Evolutionary conservation across 2,329 filamentous ascomycete species (phyloP).

Genomic region (Lecanoromycetidae sp.): DNA sequence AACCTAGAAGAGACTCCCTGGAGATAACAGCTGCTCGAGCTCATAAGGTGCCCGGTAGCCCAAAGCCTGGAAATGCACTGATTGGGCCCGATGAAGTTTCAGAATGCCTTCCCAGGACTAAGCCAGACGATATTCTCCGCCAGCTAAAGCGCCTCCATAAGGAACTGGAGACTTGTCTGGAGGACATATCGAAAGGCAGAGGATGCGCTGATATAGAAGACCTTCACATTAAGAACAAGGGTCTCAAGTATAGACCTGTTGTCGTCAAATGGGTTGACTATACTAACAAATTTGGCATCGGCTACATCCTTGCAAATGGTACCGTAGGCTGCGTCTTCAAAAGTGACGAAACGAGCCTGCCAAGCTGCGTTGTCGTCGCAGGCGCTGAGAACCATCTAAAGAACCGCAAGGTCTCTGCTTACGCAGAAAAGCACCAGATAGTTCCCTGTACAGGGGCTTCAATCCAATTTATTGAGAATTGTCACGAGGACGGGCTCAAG

Average conservation of each 20-base stretch:
- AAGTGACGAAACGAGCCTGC: conserved; percentile 32
- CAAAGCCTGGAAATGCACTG: conserved; percentile 1
- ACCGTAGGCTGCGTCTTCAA: conserved; percentile 40
- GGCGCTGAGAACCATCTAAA: conserved; percentile 34
- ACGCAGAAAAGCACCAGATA: conserved; percentile 33
- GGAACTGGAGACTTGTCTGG: conserved; percentile 9
- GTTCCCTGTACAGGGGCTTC: conserved; percentile 31
- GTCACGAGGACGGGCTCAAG: conserved; percentile 26
- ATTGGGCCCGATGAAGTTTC: conserved; percentile 12
- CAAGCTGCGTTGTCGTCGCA: conserved; percentile 35
- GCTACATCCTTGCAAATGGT: conserved; percentile 39
- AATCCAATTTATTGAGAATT: conserved; percentile 38
- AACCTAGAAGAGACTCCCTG: background rate
- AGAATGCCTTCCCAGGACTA: conserved; percentile 10
- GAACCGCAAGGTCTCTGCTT: conserved; percentile 20
- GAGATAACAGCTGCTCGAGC: conserved; percentile 1
- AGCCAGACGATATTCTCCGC: conserved; percentile 11
- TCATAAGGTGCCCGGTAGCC: background rate
- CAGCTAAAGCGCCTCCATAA: conserved; percentile 8
- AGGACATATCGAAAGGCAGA: background rate
- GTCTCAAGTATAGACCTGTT: conserved; percentile 26
- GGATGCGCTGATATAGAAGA: background rate
- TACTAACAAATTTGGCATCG: conserved; percentile 40
- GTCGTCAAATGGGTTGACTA: conserved; percentile 44
- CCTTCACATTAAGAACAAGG: background rate